phyloP scores from a whole-genome alignment of 352 stramenopile genomes.

The Phytopythium chamaehyphon region DNA sequence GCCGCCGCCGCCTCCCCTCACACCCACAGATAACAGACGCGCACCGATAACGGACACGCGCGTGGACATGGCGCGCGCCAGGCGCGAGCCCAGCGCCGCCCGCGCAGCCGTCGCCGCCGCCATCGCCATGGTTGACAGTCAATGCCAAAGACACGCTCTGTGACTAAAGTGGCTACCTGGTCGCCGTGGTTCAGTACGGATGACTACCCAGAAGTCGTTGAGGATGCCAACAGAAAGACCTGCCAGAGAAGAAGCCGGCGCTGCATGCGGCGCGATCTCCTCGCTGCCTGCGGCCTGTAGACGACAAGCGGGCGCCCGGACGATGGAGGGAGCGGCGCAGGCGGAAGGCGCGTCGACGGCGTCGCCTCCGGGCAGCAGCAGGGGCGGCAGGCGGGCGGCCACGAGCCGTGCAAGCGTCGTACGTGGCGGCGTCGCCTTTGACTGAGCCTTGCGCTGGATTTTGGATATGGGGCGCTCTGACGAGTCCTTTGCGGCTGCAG shows the following conservation, averaged over 20 bases:
- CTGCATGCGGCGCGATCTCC: too few species aligned
- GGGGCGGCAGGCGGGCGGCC: slow-evolving; percentile 8
- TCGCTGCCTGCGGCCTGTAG: too few species aligned
- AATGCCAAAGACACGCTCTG: slow-evolving; percentile 2
- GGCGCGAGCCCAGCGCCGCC: slow-evolving; percentile 9
- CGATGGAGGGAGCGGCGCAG: not conserved
- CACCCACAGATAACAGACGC: not conserved
- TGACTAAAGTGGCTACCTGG: not conserved
- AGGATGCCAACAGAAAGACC: too few species aligned
- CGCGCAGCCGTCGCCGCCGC: slow-evolving; percentile 9
- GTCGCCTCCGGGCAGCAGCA: slow-evolving; percentile 13
- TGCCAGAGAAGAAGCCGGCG: too few species aligned
- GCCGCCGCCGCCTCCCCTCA: not conserved
- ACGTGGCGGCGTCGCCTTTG: not conserved
- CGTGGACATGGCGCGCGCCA: slow-evolving; percentile 26
- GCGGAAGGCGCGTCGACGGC: slow-evolving; percentile 2
- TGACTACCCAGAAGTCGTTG: slow-evolving; percentile 5
- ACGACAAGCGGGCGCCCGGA: not conserved
- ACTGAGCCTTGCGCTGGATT: not conserved
- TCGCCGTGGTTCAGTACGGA: not conserved
- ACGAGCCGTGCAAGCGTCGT: slow-evolving; percentile 23
- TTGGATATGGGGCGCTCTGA: not conserved
- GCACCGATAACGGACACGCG: slow-evolving; percentile 58
- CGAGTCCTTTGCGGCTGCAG: slow-evolving; percentile 7
- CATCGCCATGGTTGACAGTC: slow-evolving; percentile 1